A percentile compares a stretch with the other conserved stretches of the same genome.
phyloP scores from a whole-genome alignment of 2,329 filamentous ascomycete genomes.

The Lasiodiplodia sp. region DNA sequence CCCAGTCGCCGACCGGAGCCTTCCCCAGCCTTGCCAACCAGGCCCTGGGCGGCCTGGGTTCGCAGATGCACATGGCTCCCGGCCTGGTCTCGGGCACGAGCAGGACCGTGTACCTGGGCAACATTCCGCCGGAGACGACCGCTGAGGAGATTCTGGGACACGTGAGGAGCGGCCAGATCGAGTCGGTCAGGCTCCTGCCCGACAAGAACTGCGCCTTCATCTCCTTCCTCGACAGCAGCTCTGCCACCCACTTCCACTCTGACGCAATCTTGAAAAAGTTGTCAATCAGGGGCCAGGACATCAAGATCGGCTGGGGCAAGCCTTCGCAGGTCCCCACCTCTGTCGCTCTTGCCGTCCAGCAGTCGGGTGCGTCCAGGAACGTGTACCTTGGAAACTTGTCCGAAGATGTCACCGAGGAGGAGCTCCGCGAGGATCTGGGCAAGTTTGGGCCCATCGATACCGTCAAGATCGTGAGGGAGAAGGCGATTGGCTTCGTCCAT shows the following conservation, averaged over 20 bases:
- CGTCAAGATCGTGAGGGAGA: slow-evolving; percentile 96
- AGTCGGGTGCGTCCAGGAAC: slow-evolving; percentile 94
- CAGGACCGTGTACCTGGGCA: slow-evolving; percentile 95
- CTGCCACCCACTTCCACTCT: slow-evolving; percentile 98
- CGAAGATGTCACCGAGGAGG: slow-evolving; percentile 89
- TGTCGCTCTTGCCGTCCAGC: slow-evolving; percentile 95
- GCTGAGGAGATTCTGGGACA: slow-evolving; percentile 97
- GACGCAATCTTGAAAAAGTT: slow-evolving; percentile 99
- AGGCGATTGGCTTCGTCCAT: slow-evolving; percentile 97
- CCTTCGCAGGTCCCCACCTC: slow-evolving; percentile 97
- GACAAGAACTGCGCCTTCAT: slow-evolving; percentile 99
- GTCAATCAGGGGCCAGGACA: slow-evolving; percentile 97
- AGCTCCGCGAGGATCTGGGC: slow-evolving; percentile 90
- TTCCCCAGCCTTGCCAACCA: slow-evolving; percentile 70
- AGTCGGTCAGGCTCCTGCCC: slow-evolving; percentile 94
- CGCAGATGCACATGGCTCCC: slow-evolving; percentile 78
- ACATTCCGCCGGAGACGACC: slow-evolving; percentile 96
- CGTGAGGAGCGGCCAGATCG: slow-evolving; percentile 95
- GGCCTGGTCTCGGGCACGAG: slow-evolving; percentile 88
- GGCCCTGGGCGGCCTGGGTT: slow-evolving; percentile 69
- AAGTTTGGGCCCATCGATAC: slow-evolving; percentile 98
- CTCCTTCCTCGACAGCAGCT: slow-evolving; percentile 96
- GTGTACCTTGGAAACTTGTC: slow-evolving; percentile 94
- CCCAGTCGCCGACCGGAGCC: slow-evolving; percentile 85
- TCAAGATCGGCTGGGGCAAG: slow-evolving; percentile 99